Conservation (phyloP, 2,329 filamentous ascomycete genomes). For the Ilyonectria mors-panacis region DNA sequence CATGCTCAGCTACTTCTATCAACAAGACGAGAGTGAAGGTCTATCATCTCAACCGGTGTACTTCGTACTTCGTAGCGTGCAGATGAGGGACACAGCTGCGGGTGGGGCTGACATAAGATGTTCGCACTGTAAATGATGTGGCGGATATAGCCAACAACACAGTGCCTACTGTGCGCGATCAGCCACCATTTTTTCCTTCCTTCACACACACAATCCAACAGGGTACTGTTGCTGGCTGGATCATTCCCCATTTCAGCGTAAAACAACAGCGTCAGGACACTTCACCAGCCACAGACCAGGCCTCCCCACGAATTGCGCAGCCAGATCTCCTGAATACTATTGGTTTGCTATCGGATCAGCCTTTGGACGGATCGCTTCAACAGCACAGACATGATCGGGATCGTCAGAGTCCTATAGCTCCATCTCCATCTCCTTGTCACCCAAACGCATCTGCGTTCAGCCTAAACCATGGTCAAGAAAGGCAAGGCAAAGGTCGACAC, state of each 20-base stretch:
- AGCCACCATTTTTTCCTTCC: slow-evolving; percentile 16
- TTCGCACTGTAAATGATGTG: slow-evolving; percentile 9
- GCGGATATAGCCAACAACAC: not conserved
- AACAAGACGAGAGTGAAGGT: not conserved
- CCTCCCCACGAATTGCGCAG: not conserved
- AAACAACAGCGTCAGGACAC: not conserved
- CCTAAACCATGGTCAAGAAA: slow-evolving; percentile 64
- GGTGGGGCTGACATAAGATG: slow-evolving; percentile 3
- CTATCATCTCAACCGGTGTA: not conserved
- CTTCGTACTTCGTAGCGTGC: not conserved
- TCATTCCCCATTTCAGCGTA: slow-evolving; percentile 1
- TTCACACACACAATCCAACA: slow-evolving; percentile 19
- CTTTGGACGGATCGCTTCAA: not conserved
- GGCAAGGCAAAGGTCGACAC: slow-evolving; percentile 65
- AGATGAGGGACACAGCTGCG: slow-evolving; percentile 1
- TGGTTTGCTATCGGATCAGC: not conserved
- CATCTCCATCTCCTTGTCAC: not conserved
- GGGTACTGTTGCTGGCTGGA: slow-evolving; percentile 4
- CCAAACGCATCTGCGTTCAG: slow-evolving; percentile 1
- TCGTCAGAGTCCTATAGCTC: not conserved
- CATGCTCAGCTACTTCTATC: not conserved
- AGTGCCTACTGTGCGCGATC: slow-evolving; percentile 28
- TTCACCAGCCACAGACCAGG: not conserved
- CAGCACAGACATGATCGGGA: slow-evolving; percentile 5
- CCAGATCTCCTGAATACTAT: not conserved